Percentiles rank a stretch among this genome's conserved stretches.
Evolutionary conservation across 306 rosid species (phyloP).

Genomic region (Cicer pinnatifidum): DNA sequence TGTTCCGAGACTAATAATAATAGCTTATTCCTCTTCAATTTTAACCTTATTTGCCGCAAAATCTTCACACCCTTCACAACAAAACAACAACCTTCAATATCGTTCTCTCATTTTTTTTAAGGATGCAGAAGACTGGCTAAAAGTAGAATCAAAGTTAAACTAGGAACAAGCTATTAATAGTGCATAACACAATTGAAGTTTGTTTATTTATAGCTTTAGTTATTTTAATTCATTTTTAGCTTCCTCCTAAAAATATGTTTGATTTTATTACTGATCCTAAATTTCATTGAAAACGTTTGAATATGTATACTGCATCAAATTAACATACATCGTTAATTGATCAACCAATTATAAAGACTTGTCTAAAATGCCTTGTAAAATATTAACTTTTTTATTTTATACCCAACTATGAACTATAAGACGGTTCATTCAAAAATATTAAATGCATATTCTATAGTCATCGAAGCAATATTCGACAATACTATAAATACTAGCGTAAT

Average conservation of each 20-base stretch:
- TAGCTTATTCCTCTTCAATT: conserved; percentile 7
- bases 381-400: too few species aligned
- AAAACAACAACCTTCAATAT: conserved; percentile 24
- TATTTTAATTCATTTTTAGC: background rate
- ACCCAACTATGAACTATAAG: too few species aligned
- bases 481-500: background rate
- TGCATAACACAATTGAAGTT: background rate
- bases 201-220: background rate
- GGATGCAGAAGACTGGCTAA: background rate
- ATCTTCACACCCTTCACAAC: background rate
- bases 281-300: background rate
- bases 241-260: conserved; percentile 8
- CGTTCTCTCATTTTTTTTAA: conserved; percentile 39
- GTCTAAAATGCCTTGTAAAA: background rate
- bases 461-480: background rate
- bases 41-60: conserved; percentile 48
- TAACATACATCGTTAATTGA: background rate
- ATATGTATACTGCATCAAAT: background rate
- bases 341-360: background rate
- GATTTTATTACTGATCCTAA: background rate
- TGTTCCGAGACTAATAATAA: conserved; percentile 2
- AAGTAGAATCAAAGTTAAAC: conserved; percentile 21
- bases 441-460: too few species aligned
- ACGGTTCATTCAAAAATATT: too few species aligned
- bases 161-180: background rate